Conservation (phyloP, 2,329 filamentous ascomycete species). For the Dactylellina drechsleri region DNA sequence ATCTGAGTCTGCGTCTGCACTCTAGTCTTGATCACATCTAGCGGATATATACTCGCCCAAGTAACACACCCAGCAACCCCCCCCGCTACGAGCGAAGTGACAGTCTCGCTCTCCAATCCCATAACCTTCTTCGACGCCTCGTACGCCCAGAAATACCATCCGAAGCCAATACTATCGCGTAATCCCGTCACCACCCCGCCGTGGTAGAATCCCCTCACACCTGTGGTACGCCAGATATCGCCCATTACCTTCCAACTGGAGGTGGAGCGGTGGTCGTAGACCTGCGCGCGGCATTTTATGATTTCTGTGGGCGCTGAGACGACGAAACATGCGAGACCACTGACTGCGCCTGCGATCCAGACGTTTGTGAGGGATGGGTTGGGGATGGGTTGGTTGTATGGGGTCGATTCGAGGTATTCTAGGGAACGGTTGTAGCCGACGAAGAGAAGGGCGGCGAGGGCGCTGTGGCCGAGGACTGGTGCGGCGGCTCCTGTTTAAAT, state of each 20-base stretch:
- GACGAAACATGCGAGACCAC: slow-evolving; percentile 84
- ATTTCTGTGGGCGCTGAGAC: slow-evolving; percentile 90
- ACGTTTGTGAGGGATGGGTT: slow-evolving; percentile 71
- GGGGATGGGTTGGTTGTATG: slow-evolving; percentile 61
- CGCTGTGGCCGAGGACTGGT: slow-evolving; percentile 88
- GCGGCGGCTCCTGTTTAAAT: slow-evolving; percentile 75
- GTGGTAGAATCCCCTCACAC: slow-evolving; percentile 78
- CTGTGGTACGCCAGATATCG: slow-evolving; percentile 69
- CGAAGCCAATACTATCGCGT: slow-evolving; percentile 90
- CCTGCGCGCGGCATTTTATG: slow-evolving; percentile 85
- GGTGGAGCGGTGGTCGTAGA: slow-evolving; percentile 62
- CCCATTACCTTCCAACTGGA: slow-evolving; percentile 74
- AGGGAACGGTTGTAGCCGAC: slow-evolving; percentile 89
- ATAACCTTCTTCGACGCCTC: slow-evolving; percentile 74
- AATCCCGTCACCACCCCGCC: slow-evolving; percentile 83
- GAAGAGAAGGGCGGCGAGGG: slow-evolving; percentile 89
- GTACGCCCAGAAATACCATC: slow-evolving; percentile 97
- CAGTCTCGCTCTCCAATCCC: slow-evolving; percentile 62
- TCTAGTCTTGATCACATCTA: slow-evolving; percentile 91
- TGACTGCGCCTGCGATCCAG: slow-evolving; percentile 81
- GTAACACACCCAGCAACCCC: slow-evolving; percentile 87
- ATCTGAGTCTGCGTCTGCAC: slow-evolving; percentile 77
- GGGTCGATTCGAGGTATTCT: slow-evolving; percentile 65
- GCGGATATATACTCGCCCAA: slow-evolving; percentile 86
- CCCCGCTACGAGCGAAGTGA: slow-evolving; percentile 75